Evolutionary conservation across 352 stramenopile genomes (phyloP).

Genomic region (Achlya hypogyna): DNA sequence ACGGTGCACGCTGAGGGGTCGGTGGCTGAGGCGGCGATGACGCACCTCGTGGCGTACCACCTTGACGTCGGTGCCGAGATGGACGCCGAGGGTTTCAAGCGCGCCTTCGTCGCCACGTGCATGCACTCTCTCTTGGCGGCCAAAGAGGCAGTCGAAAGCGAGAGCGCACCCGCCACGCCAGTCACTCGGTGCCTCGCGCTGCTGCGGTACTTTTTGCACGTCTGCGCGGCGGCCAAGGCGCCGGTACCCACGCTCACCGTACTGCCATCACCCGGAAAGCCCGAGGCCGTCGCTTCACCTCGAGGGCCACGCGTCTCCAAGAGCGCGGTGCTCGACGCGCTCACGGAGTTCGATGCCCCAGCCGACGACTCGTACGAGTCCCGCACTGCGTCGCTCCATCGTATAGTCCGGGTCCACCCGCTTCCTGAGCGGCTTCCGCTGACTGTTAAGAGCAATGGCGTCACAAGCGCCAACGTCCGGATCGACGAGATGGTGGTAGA

Average conservation of each 20-base stretch:
- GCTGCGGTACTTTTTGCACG: constrained; percentile 56
- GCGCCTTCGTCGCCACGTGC: constrained; percentile 49
- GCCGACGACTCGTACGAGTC: neutral
- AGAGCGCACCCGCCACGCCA: neutral
- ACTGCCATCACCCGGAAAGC: constrained; percentile 13
- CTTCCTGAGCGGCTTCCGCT: neutral
- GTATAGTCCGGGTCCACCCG: neutral
- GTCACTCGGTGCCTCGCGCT: constrained; percentile 62
- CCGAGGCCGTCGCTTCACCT: neutral
- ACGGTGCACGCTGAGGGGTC: constrained; percentile 28
- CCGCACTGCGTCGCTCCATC: constrained; percentile 2
- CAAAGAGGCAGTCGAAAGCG: constrained; percentile 21
- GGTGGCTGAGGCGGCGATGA: constrained; percentile 57
- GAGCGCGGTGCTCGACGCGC: neutral
- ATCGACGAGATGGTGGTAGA: constrained; percentile 57
- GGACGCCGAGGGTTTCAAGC: constrained; percentile 29
- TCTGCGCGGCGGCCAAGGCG: constrained; percentile 25
- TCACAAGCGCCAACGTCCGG: neutral
- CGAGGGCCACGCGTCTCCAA: neutral
- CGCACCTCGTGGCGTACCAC: constrained; percentile 42
- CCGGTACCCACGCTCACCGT: neutral
- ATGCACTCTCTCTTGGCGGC: constrained; percentile 33
- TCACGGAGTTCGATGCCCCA: neutral
- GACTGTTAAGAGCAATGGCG: neutral
- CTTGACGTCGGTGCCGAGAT: constrained; percentile 39